A percentile compares a stretch with the other conserved stretches of the same genome.
phyloP scores from a whole-genome alignment of 164 flowering plant genomes.

The Cinnamomum chago region DNA sequence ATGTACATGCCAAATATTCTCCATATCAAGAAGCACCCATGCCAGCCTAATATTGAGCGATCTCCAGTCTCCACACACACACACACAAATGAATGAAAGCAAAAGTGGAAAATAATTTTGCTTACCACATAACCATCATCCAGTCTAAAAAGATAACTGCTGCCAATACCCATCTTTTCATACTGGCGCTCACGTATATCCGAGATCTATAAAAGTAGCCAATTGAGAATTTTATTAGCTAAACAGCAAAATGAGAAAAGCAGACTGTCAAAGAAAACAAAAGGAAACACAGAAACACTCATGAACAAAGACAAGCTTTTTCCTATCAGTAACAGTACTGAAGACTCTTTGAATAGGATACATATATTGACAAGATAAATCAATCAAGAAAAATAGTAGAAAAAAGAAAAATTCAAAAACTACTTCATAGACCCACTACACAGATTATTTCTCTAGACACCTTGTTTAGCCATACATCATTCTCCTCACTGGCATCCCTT shows the following conservation, averaged over 20 bases:
- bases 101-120: slow-evolving; percentile 1
- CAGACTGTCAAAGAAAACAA: neutral
- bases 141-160: slow-evolving; percentile 95
- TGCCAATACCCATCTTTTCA: slow-evolving; percentile 98
- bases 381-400: neutral
- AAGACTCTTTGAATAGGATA: neutral
- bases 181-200: slow-evolving; percentile 91
- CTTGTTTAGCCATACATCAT: no score
- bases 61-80: no score
- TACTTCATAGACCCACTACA: no score
- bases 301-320: no score
- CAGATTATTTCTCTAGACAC: no score
- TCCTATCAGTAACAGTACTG: no score
- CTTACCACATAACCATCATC: slow-evolving; percentile 99
- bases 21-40: no score
- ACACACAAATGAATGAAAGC: neutral
- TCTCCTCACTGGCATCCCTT: no score
- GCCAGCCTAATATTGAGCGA: no score
- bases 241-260: neutral
- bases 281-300: neutral
- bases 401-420: no score
- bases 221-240: neutral
- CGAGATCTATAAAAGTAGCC: slow-evolving; percentile 55
- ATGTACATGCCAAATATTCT: neutral
- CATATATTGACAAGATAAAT: neutral